These are phyloP conservation scores for Geotrichum cucujoidarum DNA, from an alignment of 1,139 yeast species.

Conservation along the genomic window DNA sequence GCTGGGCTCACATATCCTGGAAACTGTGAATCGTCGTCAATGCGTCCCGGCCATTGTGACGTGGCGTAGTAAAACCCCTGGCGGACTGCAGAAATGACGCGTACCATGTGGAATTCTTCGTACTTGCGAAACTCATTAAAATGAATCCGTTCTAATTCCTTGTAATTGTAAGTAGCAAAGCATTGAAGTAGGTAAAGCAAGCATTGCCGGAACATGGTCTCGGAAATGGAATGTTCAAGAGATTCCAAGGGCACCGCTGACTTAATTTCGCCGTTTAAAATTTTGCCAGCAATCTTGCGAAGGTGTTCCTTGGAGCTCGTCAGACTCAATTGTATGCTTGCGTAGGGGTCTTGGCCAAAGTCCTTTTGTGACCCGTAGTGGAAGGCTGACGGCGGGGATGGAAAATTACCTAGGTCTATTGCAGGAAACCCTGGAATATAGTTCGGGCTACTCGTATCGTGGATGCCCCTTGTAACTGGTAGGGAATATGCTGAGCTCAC, in stretches of 20 bases:
- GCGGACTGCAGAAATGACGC: slow-evolving; percentile 11
- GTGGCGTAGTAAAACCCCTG: slow-evolving; percentile 12
- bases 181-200: slow-evolving; percentile 7
- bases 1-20: slow-evolving; percentile 19
- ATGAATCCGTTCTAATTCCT: slow-evolving; percentile 4
- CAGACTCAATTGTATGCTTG: too few relatives aligned
- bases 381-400: too few relatives aligned
- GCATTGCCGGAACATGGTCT: slow-evolving; percentile 16
- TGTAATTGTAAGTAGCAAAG: slow-evolving; percentile 7
- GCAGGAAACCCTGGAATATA: too few relatives aligned
- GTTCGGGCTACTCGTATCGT: too few relatives aligned
- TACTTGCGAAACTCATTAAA: slow-evolving; percentile 1
- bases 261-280: slow-evolving; percentile 11
- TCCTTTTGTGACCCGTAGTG: too few relatives aligned
- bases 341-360: too few relatives aligned
- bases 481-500: too few relatives aligned
- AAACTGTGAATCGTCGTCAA: slow-evolving; percentile 18
- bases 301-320: neutral
- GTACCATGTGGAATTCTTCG: slow-evolving; percentile 8
- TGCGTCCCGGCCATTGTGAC: slow-evolving; percentile 11
- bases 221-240: slow-evolving; percentile 8
- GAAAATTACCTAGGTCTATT: too few relatives aligned
- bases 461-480: too few relatives aligned
- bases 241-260: slow-evolving; percentile 3
- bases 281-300: neutral